Conservation (phyloP, 148 eudicot genomes). For the Pharnaceum exiguum region DNA sequence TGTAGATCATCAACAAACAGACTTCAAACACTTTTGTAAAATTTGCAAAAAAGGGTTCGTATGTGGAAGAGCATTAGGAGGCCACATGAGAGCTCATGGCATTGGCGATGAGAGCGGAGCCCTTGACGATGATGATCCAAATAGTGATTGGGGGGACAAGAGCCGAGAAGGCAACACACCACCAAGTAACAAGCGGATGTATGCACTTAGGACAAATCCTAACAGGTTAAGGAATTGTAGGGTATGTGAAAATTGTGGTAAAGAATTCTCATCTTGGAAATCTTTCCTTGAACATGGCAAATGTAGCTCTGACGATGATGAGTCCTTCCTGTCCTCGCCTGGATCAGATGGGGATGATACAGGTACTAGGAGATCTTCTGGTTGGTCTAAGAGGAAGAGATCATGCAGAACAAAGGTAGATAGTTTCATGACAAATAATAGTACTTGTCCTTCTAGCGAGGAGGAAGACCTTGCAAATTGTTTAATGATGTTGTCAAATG, state of each 20-base stretch:
- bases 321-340: slow-evolving; percentile 48
- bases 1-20: slow-evolving; percentile 51
- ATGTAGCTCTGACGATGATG: slow-evolving; percentile 61
- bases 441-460: slow-evolving; percentile 40
- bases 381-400: slow-evolving; percentile 75
- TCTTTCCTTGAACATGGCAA: slow-evolving; percentile 80
- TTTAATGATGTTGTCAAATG: slow-evolving; percentile 48
- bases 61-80: slow-evolving; percentile 94
- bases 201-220: slow-evolving; percentile 78
- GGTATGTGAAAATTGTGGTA: slow-evolving; percentile 72
- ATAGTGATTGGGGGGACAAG: slow-evolving; percentile 70
- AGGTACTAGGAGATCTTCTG: slow-evolving; percentile 22
- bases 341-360: slow-evolving; percentile 40
- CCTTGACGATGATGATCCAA: slow-evolving; percentile 55
- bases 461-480: slow-evolving; percentile 59
- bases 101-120: slow-evolving; percentile 57
- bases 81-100: slow-evolving; percentile 96
- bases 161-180: slow-evolving; percentile 24
- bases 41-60: slow-evolving; percentile 83
- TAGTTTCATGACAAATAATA: slow-evolving; percentile 16
- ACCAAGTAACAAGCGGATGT: slow-evolving; percentile 47
- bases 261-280: slow-evolving; percentile 76
- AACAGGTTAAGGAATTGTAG: slow-evolving; percentile 58
- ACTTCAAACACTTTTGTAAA: slow-evolving; percentile 76
- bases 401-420: slow-evolving; percentile 55